Base-by-base conservation (phyloP, 2,329 filamentous ascomycete species). In the Emergomyces africanus region DNA sequence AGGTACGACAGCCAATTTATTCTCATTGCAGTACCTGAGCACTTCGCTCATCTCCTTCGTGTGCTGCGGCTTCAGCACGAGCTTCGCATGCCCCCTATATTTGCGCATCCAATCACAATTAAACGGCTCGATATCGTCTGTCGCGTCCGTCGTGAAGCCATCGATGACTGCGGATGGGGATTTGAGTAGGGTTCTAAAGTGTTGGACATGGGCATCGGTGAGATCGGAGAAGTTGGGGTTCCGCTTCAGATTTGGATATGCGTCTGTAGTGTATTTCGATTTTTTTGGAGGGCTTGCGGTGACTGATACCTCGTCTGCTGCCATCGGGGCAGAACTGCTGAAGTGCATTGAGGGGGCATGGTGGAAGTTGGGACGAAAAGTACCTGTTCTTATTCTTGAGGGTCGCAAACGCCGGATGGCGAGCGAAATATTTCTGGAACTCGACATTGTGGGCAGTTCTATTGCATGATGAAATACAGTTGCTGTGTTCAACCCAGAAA, bases 61-160 rank as follows among this genome's bases (percentile, higher is more conserved):
- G 18, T 83, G 87, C 57, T 81, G 83, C 12, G 94, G 94, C 75
- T 90, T 95, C 63, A 99, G 77, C 4, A 97, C 90, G 30, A 99
- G 78, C 69, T 86, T 84, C 62, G 89, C 85, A 74, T 96, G 90
- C 35, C 94, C 95, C 62, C 89, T 86, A 78, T 96, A 99, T 77
- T 99, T 99, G 74, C 89, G 86, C 91, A 99, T 96, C 94, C 95
- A 99, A 76, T 99, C 94, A 70, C 86, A 84, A 75, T 99, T 99
- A 81, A 90, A 99, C 8, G 88, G 83, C 71, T 94, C 89, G 64
- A 97, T 81, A 70, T 97, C 94, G 67, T 89, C 88, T 2, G 80
- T 77, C 15, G 84, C 84, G 72, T 91, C 84, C 65, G 83, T 74
- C 3, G 84, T 89, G 58, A 96, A 81, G 56, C 89, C 89, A 70